phyloP scores from a whole-genome alignment of 371 early-diverging fungal genomes.

The Catenaria anguillulae region DNA sequence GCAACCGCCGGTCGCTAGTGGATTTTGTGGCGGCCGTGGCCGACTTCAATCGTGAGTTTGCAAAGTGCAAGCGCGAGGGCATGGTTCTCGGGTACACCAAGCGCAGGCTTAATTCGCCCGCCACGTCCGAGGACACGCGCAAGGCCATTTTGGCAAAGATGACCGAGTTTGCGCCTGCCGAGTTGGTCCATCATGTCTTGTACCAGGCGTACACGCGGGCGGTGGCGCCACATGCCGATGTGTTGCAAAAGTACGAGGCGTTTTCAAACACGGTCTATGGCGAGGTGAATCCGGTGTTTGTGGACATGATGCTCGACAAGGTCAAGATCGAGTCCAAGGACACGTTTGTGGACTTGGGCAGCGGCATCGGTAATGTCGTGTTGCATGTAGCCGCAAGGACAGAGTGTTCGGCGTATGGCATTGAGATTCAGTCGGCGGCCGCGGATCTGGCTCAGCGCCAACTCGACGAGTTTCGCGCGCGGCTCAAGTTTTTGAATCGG shows the following conservation, averaged over 20 bases:
- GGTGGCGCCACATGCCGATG: slow-evolving; percentile 66
- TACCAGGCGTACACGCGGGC: slow-evolving; percentile 78
- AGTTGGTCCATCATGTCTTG: slow-evolving; percentile 63
- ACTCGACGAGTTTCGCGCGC: slow-evolving; percentile 60
- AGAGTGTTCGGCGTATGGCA: slow-evolving; percentile 67
- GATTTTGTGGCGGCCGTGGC: slow-evolving; percentile 52
- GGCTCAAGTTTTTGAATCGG: slow-evolving; percentile 44
- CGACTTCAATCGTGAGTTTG: slow-evolving; percentile 43
- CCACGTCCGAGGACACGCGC: slow-evolving; percentile 15
- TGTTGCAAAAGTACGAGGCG: slow-evolving; percentile 67
- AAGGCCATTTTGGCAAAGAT: slow-evolving; percentile 20
- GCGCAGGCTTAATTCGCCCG: not conserved
- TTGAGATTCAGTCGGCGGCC: slow-evolving; percentile 85
- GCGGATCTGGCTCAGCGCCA: slow-evolving; percentile 62
- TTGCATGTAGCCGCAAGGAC: slow-evolving; percentile 83
- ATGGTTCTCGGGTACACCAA: slow-evolving; percentile 23
- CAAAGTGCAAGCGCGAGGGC: slow-evolving; percentile 8
- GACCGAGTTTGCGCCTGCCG: slow-evolving; percentile 34
- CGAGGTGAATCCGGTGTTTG: slow-evolving; percentile 72
- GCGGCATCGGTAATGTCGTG: slow-evolving; percentile 86
- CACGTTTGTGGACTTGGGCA: slow-evolving; percentile 81
- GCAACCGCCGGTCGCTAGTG: slow-evolving; percentile 49
- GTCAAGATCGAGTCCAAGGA: slow-evolving; percentile 46
- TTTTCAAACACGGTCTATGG: slow-evolving; percentile 94
- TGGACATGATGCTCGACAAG: slow-evolving; percentile 62